Evolutionary conservation across 1,284 basidiomycete genomes (phyloP).

Genomic region (Ceratobasidium theobromae): DNA sequence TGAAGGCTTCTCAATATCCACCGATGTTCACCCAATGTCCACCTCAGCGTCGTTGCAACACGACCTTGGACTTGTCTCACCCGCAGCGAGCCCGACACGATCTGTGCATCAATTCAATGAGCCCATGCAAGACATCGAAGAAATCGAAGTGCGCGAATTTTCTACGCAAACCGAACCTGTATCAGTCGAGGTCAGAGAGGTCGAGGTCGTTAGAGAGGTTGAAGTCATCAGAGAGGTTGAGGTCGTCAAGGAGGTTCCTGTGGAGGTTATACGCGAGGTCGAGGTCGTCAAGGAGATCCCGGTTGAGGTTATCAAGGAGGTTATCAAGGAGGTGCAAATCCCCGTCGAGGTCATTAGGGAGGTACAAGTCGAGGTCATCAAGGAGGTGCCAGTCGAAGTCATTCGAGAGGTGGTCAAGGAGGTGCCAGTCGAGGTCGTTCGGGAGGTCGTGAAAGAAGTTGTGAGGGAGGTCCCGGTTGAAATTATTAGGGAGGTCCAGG

Average conservation of each 20-base stretch:
- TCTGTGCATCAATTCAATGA: slow-evolving; percentile 47
- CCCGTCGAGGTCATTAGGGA: slow-evolving; percentile 26
- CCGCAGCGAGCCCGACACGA: slow-evolving; percentile 52
- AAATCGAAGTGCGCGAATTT: slow-evolving; percentile 57
- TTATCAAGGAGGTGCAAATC: slow-evolving; percentile 37
- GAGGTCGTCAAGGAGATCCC: slow-evolving; percentile 41
- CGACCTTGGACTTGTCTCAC: slow-evolving; percentile 46
- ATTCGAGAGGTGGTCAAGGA: slow-evolving; percentile 44
- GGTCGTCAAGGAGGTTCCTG: slow-evolving; percentile 41
- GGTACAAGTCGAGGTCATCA: slow-evolving; percentile 38
- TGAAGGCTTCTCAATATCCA: slow-evolving; percentile 16
- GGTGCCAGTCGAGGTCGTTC: slow-evolving; percentile 42
- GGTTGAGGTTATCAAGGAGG: slow-evolving; percentile 43
- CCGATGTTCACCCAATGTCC: not conserved
- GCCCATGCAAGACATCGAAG: slow-evolving; percentile 45
- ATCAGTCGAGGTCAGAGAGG: slow-evolving; percentile 36
- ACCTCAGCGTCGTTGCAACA: slow-evolving; percentile 26
- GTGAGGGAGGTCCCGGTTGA: slow-evolving; percentile 37
- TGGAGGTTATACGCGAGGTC: slow-evolving; percentile 42
- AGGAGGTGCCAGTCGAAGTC: slow-evolving; percentile 44
- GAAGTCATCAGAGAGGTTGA: slow-evolving; percentile 45
- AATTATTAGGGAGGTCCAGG: slow-evolving; percentile 38
- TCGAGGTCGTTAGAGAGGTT: slow-evolving; percentile 39
- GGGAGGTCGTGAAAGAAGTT: slow-evolving; percentile 44
- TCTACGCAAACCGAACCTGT: slow-evolving; percentile 49